phyloP scores from a whole-genome alignment of 352 stramenopile genomes.

The Phytophthora pluvialis region DNA sequence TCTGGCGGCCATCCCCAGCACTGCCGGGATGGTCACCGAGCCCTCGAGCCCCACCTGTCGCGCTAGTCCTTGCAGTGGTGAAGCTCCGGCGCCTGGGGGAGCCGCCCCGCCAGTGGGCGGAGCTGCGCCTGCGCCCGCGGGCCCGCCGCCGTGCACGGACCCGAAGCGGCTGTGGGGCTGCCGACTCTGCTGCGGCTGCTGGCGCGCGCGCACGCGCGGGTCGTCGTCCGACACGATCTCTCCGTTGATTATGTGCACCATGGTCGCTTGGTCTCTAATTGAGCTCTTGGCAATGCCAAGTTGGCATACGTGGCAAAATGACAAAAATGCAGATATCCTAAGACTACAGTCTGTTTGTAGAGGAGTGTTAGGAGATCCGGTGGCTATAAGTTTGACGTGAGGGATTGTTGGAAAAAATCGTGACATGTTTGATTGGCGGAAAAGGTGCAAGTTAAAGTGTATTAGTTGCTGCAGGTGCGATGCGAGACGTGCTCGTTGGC shows the following conservation, averaged over 20 bases:
- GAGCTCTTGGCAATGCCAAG: too few species aligned
- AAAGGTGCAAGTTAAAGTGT: constrained; percentile 22
- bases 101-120: constrained; percentile 8
- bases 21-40: constrained; percentile 59
- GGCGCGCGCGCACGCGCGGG: constrained; percentile 60
- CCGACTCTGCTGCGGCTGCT: constrained; percentile 22
- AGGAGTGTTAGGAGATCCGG: neutral
- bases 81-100: constrained; percentile 26
- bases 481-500: constrained; percentile 36
- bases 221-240: constrained; percentile 89
- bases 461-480: constrained; percentile 23
- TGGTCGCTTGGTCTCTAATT: constrained; percentile 23
- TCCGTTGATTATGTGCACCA: constrained; percentile 91
- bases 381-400: neutral
- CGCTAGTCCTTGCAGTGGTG: constrained; percentile 55
- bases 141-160: constrained; percentile 31
- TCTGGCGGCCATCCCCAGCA: constrained; percentile 59
- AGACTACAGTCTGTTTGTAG: neutral
- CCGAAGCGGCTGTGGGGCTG: constrained; percentile 35
- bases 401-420: constrained; percentile 20
- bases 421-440: constrained; percentile 10
- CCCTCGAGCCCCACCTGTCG: constrained; percentile 68
- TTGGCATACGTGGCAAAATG: constrained; percentile 28
- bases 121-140: constrained; percentile 5
- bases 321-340: constrained; percentile 14